Percentiles rank a stretch among this genome's conserved stretches.
These are phyloP conservation scores for Blumeriella jaapii DNA, from an alignment of 2,329 filamentous ascomycete genomes.

Conservation along the genomic window DNA sequence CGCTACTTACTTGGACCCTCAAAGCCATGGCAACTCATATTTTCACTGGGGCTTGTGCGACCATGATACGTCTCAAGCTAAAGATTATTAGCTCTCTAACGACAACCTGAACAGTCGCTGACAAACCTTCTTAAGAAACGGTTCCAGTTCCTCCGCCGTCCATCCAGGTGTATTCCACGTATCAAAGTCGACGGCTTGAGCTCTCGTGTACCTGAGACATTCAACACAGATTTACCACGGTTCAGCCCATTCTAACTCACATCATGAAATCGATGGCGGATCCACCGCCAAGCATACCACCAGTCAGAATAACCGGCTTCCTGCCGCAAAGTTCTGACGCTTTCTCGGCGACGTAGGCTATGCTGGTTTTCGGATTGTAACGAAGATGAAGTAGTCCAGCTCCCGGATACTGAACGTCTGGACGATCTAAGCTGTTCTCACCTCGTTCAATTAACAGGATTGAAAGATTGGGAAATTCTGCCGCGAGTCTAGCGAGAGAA, in stretches of 20 bases:
- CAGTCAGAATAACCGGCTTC: not conserved
- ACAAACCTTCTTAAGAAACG: slow-evolving; percentile 1
- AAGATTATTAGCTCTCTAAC: not conserved
- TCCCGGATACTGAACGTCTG: too few species aligned
- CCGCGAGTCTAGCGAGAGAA: too few species aligned
- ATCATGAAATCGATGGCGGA: slow-evolving; percentile 2
- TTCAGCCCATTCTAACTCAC: too few species aligned
- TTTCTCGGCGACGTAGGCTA: slow-evolving; percentile 1
- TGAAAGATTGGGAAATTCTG: too few species aligned
- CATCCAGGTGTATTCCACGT: slow-evolving; percentile 2
- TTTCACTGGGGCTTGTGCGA: slow-evolving; percentile 19
- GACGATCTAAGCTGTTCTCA: too few species aligned
- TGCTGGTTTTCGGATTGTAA: not conserved
- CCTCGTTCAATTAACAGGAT: too few species aligned
- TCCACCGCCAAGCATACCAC: not conserved
- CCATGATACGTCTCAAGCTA: slow-evolving; percentile 41
- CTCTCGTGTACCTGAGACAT: slow-evolving; percentile 2
- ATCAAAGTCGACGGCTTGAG: slow-evolving; percentile 1
- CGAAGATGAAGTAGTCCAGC: not conserved
- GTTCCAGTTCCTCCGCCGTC: slow-evolving; percentile 1
- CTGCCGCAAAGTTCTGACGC: not conserved
- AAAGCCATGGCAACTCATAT: too few species aligned
- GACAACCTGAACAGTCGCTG: not conserved
- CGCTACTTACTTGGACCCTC: too few species aligned
- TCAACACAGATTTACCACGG: too few species aligned